Base-by-base conservation (phyloP, 371 early-diverging fungal genomes). In the Saksenaea oblongispora region DNA sequence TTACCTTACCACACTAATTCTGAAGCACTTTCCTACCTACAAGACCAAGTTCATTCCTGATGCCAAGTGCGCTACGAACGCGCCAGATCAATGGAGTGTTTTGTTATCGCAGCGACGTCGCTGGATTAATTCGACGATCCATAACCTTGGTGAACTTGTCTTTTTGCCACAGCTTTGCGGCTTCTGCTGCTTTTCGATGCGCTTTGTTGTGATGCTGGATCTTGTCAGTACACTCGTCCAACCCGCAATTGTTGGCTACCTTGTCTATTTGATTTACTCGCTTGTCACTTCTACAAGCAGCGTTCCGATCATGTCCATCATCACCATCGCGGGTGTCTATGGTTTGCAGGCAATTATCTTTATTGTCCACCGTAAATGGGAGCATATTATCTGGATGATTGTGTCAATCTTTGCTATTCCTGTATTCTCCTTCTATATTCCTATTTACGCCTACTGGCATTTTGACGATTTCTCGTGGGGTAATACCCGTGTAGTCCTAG, bases 381-480 rank as follows among this genome's bases (percentile, higher is more conserved):
- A 93, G 67, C 94, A 96, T 72, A 90, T 97, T 62, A 93, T 93
- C 26, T 97, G 97, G 96, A 93, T 97, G 94, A 88, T 96, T 64
- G 89, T 97, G 22, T 93, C 93, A 58, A 80, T 93, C 34, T 69
- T 91, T 60, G 92, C 93, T 11, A 89, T 93, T 62, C 93, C 93
- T 2, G 76, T 93, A 59, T 93, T 89, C 69, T 83, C 90, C 5
- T 91, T 92, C 63, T 72, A 84, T 24, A 86, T 93, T 63, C 93
- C 93, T 3, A 63, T 93, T 58, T 93, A 93, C 69, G 80, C 93
- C 34, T 95, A 95, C 87, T 95, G 95, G 95, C 94, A 95, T 80
- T 94, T 96, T 80, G 96, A 97, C 72, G 96, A 96, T 73, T 95
- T 96, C 74, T 93, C 93, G 0, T 97, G 98, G 97, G 98, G 98